Conservation (phyloP, 2,329 filamentous ascomycete genomes). For the Fusarium sp. region DNA sequence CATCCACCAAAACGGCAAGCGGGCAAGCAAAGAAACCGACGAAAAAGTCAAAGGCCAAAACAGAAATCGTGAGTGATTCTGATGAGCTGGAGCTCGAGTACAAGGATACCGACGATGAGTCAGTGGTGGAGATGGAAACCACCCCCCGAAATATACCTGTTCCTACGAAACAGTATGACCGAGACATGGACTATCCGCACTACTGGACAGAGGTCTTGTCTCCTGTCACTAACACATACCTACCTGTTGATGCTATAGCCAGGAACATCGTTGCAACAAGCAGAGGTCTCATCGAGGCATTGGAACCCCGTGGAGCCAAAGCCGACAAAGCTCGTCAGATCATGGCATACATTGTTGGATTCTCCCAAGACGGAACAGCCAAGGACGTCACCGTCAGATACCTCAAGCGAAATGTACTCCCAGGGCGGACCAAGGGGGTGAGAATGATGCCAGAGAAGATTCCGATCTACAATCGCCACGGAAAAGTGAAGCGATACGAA, state of each 20-base stretch:
- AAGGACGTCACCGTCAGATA: conserved; percentile 97
- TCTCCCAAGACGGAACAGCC: conserved; percentile 84
- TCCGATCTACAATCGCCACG: conserved; percentile 79
- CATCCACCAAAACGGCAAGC: conserved; percentile 18
- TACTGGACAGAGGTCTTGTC: conserved; percentile 96
- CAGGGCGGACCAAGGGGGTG: conserved; percentile 89
- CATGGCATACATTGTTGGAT: conserved; percentile 88
- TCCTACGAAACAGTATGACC: conserved; percentile 69
- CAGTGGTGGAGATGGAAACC: conserved; percentile 65
- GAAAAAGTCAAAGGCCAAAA: conserved; percentile 19
- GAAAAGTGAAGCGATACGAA: conserved; percentile 81
- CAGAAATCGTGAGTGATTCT: conserved; percentile 50
- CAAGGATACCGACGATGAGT: conserved; percentile 67
- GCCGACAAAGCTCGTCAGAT: conserved; percentile 90
- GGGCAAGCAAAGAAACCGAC: conserved; percentile 26
- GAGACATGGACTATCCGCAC: conserved; percentile 82
- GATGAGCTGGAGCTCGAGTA: conserved; percentile 56
- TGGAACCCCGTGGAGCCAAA: conserved; percentile 85
- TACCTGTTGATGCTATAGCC: conserved; percentile 81
- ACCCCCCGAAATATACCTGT: conserved; percentile 52
- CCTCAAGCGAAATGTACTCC: conserved; percentile 81
- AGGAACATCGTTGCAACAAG: conserved; percentile 76
- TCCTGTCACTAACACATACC: conserved; percentile 79
- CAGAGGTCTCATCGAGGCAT: conserved; percentile 75
- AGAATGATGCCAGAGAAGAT: conserved; percentile 84